Conservation (phyloP, 2,329 filamentous ascomycete species). For the Pezicula carpinea region DNA sequence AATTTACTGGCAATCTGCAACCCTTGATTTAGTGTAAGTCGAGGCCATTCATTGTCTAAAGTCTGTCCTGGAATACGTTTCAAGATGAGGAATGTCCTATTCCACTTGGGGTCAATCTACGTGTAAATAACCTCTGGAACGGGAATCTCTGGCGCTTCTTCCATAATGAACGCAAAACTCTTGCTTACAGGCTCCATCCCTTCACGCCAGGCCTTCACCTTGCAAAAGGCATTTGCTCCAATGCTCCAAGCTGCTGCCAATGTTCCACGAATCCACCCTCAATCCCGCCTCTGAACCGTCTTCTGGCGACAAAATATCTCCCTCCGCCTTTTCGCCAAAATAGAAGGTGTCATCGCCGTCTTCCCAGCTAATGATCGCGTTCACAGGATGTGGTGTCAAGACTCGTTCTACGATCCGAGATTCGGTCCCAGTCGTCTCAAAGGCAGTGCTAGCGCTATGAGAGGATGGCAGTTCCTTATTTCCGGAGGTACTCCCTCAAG, state of each 20-base stretch:
- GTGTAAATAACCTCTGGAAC: constrained; percentile 9
- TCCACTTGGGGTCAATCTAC: constrained; percentile 5
- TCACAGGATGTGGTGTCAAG: too few relatives aligned
- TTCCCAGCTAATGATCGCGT: background rate
- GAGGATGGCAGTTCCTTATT: too few relatives aligned
- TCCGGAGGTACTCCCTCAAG: constrained; percentile 72
- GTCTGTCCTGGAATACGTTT: constrained; percentile 8
- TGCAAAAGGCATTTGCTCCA: constrained; percentile 8
- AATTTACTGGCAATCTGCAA: constrained; percentile 1
- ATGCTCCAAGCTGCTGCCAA: constrained; percentile 7
- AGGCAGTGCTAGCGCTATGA: too few relatives aligned
- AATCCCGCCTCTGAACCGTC: background rate
- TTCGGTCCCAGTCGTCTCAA: too few relatives aligned
- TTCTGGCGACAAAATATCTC: background rate
- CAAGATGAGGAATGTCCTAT: constrained; percentile 9
- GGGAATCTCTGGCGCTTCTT: constrained; percentile 4
- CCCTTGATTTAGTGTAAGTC: background rate
- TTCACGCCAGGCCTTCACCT: constrained; percentile 12
- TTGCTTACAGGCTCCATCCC: constrained; percentile 3
- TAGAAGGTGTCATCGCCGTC: background rate
- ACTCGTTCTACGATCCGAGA: too few relatives aligned
- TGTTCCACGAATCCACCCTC: too few relatives aligned
- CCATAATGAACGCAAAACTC: constrained; percentile 7
- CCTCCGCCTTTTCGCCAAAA: background rate
- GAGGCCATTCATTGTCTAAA: constrained; percentile 7